phyloP scores from a whole-genome alignment of 768 basidiomycete genomes.

The Leccinum imitatum region DNA sequence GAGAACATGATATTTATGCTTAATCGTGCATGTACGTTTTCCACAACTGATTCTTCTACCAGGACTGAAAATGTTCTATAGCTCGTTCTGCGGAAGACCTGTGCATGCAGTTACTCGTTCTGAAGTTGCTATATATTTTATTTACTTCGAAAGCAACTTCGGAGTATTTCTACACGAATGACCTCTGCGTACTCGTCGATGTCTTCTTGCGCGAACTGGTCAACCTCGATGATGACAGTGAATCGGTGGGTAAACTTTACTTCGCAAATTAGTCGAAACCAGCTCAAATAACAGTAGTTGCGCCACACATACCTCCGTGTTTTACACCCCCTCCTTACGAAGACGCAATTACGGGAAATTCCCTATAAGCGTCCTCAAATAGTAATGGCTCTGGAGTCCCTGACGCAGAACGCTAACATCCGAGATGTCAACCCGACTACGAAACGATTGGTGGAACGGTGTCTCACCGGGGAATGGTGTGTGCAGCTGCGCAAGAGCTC shows the following conservation, averaged over 20 bases:
- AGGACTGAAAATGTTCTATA: conserved; percentile 31
- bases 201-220: conserved; percentile 94
- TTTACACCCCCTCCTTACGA: conserved; percentile 89
- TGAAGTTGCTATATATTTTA: conserved; percentile 92
- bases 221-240: conserved; percentile 90
- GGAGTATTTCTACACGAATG: conserved; percentile 98
- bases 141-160: conserved; percentile 92
- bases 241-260: conserved; percentile 62
- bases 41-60: background rate
- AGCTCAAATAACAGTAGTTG: conserved; percentile 46
- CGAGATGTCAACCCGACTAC: conserved; percentile 87
- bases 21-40: conserved; percentile 81
- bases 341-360: conserved; percentile 81
- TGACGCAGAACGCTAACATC: conserved; percentile 71
- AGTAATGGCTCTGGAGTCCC: conserved; percentile 74
- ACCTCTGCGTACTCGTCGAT: conserved; percentile 92
- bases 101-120: conserved; percentile 90
- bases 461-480: conserved; percentile 86
- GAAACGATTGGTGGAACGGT: conserved; percentile 87
- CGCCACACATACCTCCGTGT: conserved; percentile 98
- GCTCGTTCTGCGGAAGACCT: conserved; percentile 86
- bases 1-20: conserved; percentile 99
- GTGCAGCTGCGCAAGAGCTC: conserved; percentile 55
- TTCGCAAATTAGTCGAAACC: background rate
- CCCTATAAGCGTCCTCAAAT: conserved; percentile 95